Evolutionary conservation across 2,329 filamentous ascomycete species (phyloP).

Genomic region (Coleophoma cylindrospora): DNA sequence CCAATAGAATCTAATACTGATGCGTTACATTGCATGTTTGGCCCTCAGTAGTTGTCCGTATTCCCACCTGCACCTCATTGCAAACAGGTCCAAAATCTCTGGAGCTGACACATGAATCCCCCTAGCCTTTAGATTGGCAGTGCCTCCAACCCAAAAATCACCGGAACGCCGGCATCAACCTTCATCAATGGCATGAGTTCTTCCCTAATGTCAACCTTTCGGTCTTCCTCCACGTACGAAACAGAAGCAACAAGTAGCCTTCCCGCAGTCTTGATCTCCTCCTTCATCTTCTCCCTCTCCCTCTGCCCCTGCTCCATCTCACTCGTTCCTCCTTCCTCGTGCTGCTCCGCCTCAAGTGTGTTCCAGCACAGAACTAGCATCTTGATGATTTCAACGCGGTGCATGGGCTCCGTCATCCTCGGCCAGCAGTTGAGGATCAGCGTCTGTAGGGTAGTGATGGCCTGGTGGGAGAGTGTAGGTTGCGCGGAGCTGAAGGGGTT

Average conservation of each 20-base stretch:
- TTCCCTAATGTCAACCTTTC: not conserved
- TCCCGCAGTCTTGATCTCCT: not conserved
- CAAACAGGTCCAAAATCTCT: too few relatives aligned
- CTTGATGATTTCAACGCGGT: constrained; percentile 60
- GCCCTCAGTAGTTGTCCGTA: too few relatives aligned
- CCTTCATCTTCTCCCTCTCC: not conserved
- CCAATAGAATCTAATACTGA: not conserved
- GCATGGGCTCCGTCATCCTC: constrained; percentile 48
- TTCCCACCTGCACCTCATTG: too few relatives aligned
- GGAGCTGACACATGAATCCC: too few relatives aligned
- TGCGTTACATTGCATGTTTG: not conserved
- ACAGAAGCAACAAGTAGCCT: not conserved
- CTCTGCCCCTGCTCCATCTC: not conserved
- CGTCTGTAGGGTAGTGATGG: constrained; percentile 42
- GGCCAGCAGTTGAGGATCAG: constrained; percentile 66
- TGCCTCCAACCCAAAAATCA: not conserved
- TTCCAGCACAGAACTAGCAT: constrained; percentile 60
- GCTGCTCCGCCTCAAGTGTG: constrained; percentile 24
- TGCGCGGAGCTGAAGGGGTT: constrained; percentile 62
- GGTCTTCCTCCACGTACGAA: not conserved
- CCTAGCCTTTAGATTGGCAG: not conserved
- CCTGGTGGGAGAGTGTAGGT: constrained; percentile 46
- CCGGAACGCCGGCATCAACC: not conserved
- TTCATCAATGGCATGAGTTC: not conserved
- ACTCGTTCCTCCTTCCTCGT: not conserved